Evolutionary conservation across 1,284 basidiomycete genomes (phyloP).

Genomic region (Ceratobasidium papillatum): DNA sequence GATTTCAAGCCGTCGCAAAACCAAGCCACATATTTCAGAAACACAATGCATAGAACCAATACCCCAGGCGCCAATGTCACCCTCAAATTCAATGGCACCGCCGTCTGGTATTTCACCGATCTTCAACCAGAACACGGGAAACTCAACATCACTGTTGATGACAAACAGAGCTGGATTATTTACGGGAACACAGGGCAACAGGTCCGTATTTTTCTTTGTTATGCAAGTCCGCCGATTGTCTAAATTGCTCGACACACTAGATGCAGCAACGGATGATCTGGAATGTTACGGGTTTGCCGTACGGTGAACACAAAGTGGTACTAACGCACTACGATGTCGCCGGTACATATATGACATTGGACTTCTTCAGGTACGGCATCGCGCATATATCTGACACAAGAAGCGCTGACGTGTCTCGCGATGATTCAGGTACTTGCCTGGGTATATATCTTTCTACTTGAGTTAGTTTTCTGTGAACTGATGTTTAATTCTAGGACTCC

Average conservation of each 20-base stretch:
- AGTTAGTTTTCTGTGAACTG: not conserved
- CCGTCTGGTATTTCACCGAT: conserved; percentile 22
- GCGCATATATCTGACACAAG: not conserved
- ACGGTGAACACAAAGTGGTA: conserved; percentile 2
- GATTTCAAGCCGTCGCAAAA: not conserved
- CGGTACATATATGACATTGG: not conserved
- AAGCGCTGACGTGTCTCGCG: not conserved
- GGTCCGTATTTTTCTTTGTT: not conserved
- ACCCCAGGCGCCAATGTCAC: conserved; percentile 5
- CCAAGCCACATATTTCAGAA: conserved; percentile 2
- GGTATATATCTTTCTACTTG: not conserved
- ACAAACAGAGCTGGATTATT: not conserved
- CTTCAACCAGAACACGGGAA: not conserved
- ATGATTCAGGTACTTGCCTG: not conserved
- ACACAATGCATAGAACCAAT: conserved; percentile 10
- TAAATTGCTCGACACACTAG: not conserved
- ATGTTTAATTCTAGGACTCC: not conserved
- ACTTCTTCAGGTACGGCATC: conserved; percentile 7
- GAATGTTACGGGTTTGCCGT: not conserved
- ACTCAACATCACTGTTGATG: conserved; percentile 4
- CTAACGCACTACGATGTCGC: not conserved
- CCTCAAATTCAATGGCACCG: conserved; percentile 14
- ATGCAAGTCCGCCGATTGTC: not conserved
- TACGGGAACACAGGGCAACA: conserved; percentile 8
- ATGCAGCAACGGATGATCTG: conserved; percentile 12